phyloP scores from a whole-genome alignment of 1,139 yeast species.

The Nadsonia commutata region DNA sequence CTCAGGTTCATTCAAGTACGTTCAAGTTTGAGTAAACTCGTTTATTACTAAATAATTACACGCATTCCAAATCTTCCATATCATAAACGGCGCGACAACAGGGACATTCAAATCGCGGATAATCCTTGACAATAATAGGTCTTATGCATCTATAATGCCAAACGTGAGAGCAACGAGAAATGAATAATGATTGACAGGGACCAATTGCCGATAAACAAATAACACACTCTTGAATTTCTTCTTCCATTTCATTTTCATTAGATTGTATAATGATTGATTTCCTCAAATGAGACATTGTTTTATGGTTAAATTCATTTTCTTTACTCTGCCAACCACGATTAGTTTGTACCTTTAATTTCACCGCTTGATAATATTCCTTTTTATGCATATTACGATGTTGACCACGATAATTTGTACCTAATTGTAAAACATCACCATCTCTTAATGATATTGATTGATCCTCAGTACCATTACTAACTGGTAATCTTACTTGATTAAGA shows the following conservation, averaged over 20 bases:
- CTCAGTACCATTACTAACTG: slow-evolving; percentile 69
- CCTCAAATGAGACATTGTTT: slow-evolving; percentile 11
- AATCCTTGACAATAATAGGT: slow-evolving; percentile 66
- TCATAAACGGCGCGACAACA: slow-evolving; percentile 88
- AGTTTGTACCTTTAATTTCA: slow-evolving; percentile 78
- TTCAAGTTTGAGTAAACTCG: no score
- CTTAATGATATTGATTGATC: slow-evolving; percentile 45
- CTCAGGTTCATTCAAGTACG: no score
- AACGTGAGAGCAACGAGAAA: slow-evolving; percentile 87
- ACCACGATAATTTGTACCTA: slow-evolving; percentile 92
- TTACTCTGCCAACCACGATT: slow-evolving; percentile 81
- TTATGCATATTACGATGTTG: slow-evolving; percentile 88
- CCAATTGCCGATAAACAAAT: slow-evolving; percentile 70
- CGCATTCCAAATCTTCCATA: slow-evolving; percentile 78
- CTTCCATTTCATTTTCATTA: slow-evolving; percentile 10
- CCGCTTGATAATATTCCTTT: slow-evolving; percentile 30
- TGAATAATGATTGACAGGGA: slow-evolving; percentile 83
- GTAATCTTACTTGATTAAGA: slow-evolving; percentile 68
- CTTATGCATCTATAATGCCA: slow-evolving; percentile 96
- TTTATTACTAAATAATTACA: no score
- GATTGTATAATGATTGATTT: no score
- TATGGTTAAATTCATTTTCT: slow-evolving; percentile 54
- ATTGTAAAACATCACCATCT: slow-evolving; percentile 79
- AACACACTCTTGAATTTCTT: slow-evolving; percentile 61
- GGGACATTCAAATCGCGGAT: slow-evolving; percentile 91